Conservation (phyloP, 306 rosid species). For the Prunus salicina region DNA sequence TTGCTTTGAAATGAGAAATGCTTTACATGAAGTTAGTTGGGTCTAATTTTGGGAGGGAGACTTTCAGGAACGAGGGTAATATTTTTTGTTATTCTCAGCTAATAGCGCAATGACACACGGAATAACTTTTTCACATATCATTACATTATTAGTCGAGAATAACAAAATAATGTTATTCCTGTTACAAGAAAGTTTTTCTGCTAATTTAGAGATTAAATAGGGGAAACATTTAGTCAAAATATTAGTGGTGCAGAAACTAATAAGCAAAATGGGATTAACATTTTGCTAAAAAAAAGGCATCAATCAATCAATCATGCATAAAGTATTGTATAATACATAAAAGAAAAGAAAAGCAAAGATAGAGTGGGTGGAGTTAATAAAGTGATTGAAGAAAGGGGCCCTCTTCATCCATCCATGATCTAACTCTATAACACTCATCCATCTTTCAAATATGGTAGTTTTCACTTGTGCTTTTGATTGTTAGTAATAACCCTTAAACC, state of each 20-base stretch:
- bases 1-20: too few relatives aligned
- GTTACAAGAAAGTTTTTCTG: background rate
- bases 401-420: background rate
- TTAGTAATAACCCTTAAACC: too few relatives aligned
- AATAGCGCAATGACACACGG: accelerated
- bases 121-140: too few relatives aligned
- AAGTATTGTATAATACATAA: background rate
- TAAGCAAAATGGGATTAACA: slow-evolving; percentile 2
- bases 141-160: accelerated
- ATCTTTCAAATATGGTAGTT: too few relatives aligned
- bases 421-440: background rate
- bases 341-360: background rate
- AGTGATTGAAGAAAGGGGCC: slow-evolving; percentile 23
- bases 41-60: too few relatives aligned
- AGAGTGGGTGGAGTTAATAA: slow-evolving; percentile 19
- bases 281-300: slow-evolving; percentile 9
- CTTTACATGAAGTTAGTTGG: too few relatives aligned
- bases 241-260: slow-evolving; percentile 7
- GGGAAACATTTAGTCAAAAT: slow-evolving; percentile 17
- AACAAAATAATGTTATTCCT: background rate
- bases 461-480: too few relatives aligned
- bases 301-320: slow-evolving; percentile 30
- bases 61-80: accelerated
- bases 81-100: accelerated
- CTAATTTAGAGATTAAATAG: background rate